Conservation (phyloP, 768 basidiomycete genomes). For the Cubamyces sp. region DNA sequence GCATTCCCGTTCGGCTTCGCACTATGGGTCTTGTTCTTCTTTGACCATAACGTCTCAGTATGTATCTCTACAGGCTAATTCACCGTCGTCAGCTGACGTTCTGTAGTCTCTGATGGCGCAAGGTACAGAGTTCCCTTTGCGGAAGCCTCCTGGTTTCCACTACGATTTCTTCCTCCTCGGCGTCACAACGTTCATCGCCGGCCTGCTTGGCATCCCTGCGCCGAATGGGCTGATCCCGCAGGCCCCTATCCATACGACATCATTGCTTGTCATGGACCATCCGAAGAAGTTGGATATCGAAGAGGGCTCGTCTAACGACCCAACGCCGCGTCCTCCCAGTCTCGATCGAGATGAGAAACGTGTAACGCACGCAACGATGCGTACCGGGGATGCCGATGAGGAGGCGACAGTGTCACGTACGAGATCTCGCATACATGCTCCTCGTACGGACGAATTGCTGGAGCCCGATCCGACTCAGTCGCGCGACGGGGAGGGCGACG, state of each 20-base stretch:
- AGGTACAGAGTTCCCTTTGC: slow-evolving; percentile 83
- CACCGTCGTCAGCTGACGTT: not conserved
- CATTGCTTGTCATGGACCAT: slow-evolving; percentile 71
- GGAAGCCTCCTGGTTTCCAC: slow-evolving; percentile 89
- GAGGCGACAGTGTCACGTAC: slow-evolving; percentile 13
- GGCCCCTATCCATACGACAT: slow-evolving; percentile 91
- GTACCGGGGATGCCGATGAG: not conserved
- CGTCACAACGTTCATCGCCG: slow-evolving; percentile 86
- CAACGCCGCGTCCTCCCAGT: not conserved
- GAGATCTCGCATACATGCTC: slow-evolving; percentile 19
- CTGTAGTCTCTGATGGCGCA: slow-evolving; percentile 88
- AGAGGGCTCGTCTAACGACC: slow-evolving; percentile 26
- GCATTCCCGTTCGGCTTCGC: slow-evolving; percentile 89
- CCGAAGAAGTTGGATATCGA: slow-evolving; percentile 43
- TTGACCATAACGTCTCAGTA: slow-evolving; percentile 93
- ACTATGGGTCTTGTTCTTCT: slow-evolving; percentile 92
- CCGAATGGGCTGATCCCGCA: slow-evolving; percentile 86
- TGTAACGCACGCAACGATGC: not conserved
- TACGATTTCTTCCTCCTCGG: slow-evolving; percentile 92
- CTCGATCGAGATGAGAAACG: slow-evolving; percentile 12
- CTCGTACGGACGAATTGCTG: slow-evolving; percentile 24
- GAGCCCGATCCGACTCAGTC: slow-evolving; percentile 34
- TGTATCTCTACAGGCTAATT: slow-evolving; percentile 31
- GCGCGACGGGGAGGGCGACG: slow-evolving; percentile 30
- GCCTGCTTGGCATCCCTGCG: slow-evolving; percentile 83